Evolutionary conservation across 148 eudicot genomes (phyloP).

Genomic region (Fagopyrum esculentum): DNA sequence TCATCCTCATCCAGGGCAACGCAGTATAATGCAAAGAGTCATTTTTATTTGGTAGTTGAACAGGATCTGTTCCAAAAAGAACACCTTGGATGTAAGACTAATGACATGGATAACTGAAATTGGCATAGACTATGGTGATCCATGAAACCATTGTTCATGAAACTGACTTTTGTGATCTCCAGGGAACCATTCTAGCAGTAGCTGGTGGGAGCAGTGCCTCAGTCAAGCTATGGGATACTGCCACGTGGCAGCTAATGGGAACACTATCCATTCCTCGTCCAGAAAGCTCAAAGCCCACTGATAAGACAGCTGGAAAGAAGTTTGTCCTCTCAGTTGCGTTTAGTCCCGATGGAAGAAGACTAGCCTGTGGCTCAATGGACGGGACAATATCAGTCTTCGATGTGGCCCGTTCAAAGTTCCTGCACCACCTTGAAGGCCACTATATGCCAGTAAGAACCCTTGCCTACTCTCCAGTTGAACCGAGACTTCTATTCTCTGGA

Average conservation of each 20-base stretch:
- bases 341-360: constrained; percentile 66
- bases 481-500: constrained; percentile 69
- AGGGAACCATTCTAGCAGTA: constrained; percentile 90
- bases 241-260: constrained; percentile 66
- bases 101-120: not conserved
- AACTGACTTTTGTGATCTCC: constrained; percentile 11
- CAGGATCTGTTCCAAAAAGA: not conserved
- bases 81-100: not conserved
- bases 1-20: not conserved
- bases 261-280: constrained; percentile 76
- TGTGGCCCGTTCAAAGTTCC: constrained; percentile 60
- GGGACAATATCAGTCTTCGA: constrained; percentile 89
- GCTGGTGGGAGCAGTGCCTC: constrained; percentile 97
- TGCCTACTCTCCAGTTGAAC: constrained; percentile 52
- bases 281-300: constrained; percentile 59
- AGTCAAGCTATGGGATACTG: constrained; percentile 87
- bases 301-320: constrained; percentile 64
- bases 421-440: constrained; percentile 90
- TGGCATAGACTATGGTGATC: not conserved
- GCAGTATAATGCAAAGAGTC: not conserved
- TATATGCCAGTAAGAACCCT: constrained; percentile 85
- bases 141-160: not conserved
- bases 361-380: constrained; percentile 95
- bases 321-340: constrained; percentile 93
- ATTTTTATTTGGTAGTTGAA: not conserved